Evolutionary conservation across 768 basidiomycete species (phyloP), one percentile per base, ranked within the genome.

Genomic region (Bullera alba): DNA sequence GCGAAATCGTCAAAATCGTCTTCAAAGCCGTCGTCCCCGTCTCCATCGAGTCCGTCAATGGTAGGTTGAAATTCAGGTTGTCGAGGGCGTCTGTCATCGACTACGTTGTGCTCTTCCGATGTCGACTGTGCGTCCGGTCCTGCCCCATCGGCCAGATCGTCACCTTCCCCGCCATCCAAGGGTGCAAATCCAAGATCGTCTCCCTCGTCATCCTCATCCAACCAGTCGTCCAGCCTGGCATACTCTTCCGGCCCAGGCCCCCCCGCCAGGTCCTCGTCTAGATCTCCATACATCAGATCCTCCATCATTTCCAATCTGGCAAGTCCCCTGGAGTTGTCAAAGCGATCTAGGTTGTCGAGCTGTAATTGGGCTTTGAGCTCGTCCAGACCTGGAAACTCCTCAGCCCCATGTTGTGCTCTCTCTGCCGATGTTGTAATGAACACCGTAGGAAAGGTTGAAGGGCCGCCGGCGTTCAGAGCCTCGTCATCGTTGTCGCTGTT

Each of bases 161-260:
- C 43, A 5, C 16, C 48, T 2, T 51, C 42, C 25, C 25, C 21
- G 15, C n/a, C 26, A 42, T 7, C 23, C 8, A 19, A 15, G 25
- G 29, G 2, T 25, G 22, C 21, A 12, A 43, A 29, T 32, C 34
- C 51, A 30, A 8, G 7, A 12, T 21, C 19, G 27, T 25, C 46
- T 7, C 32, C 47, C 25, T 56, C 58, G 30, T 49, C 50, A 27
- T 66, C 60, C 17, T 51, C 54, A 17, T 60, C 59, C 23, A 65
- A 37, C 68, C 68, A 70, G 7, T 66, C 61, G 10, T 70, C 68
- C 42, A 70, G 50, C 46, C 54, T 60, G 19, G 53, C 53, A 45
- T 61, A 61, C 42, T 66, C 67, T 19, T 54, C 62, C 26, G 53
- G 38, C 8, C 41, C 60, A 10, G 53, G 57, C 15, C 52, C 56